Evolutionary conservation across 805 yeast genomes (phyloP).

Genomic region (Ogataea pilisensis): DNA sequence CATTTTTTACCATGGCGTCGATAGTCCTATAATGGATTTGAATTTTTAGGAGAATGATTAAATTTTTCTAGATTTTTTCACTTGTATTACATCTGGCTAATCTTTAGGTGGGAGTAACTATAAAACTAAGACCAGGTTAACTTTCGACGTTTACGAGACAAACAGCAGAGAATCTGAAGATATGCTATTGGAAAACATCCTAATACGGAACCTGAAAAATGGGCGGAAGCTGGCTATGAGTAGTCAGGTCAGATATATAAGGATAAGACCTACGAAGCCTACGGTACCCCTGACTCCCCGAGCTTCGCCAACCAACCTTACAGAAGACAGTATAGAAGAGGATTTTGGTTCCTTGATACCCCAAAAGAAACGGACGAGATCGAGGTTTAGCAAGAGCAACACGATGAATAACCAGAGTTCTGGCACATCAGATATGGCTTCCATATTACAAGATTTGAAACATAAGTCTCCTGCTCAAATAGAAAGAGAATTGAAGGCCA

Average conservation of each 20-base stretch:
- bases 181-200: too few species aligned
- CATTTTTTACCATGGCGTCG: too few species aligned
- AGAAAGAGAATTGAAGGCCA: slow-evolving; percentile 20
- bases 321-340: not conserved
- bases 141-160: too few species aligned
- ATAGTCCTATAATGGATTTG: too few species aligned
- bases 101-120: too few species aligned
- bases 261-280: not conserved
- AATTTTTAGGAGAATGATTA: too few species aligned
- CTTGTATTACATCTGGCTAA: too few species aligned
- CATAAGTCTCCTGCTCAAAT: slow-evolving; percentile 25
- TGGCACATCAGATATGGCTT: not conserved
- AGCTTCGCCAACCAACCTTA: not conserved
- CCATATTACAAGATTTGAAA: slow-evolving; percentile 1
- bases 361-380: not conserved
- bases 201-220: too few species aligned
- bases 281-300: not conserved
- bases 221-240: not conserved
- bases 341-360: not conserved
- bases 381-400: too few species aligned
- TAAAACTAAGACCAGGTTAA: too few species aligned
- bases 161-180: too few species aligned
- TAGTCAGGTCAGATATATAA: not conserved
- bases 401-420: not conserved
- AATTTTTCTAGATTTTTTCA: too few species aligned